Evolutionary conservation across 2,329 filamentous ascomycete species (phyloP).

Genomic region (Alternaria sp.): DNA sequence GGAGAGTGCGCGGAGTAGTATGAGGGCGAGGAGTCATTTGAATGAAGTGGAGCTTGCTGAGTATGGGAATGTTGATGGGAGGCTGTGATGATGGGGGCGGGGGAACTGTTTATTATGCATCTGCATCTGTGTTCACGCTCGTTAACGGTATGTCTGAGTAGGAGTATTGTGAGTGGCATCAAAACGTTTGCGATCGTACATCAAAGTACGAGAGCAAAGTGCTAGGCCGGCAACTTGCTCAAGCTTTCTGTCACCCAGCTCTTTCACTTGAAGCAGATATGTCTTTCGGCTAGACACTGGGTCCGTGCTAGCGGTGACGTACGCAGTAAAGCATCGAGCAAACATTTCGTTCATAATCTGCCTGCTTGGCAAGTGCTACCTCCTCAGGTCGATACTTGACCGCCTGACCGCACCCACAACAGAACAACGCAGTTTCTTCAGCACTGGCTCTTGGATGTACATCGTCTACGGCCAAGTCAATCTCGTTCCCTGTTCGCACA

Average conservation of each 20-base stretch:
- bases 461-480: background rate
- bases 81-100: background rate
- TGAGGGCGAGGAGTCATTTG: constrained; percentile 35
- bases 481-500: background rate
- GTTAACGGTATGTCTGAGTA: background rate
- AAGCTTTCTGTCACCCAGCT: background rate
- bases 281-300: background rate
- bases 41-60: constrained; percentile 38
- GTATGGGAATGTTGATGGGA: constrained; percentile 32
- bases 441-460: fast-evolving
- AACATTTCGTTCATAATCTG: too few species aligned
- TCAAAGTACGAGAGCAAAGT: too few species aligned
- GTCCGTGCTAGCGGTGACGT: background rate
- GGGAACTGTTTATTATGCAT: too few species aligned
- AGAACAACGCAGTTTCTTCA: background rate
- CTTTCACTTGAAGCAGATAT: background rate
- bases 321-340: too few species aligned
- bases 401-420: too few species aligned
- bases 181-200: too few species aligned
- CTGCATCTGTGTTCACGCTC: background rate
- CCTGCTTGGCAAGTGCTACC: too few species aligned
- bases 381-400: too few species aligned
- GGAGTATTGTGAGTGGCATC: background rate
- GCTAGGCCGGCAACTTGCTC: too few species aligned
- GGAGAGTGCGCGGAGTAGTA: constrained; percentile 36